phyloP scores from a whole-genome alignment of 139 green algal genomes.

The Picochlorum sp. region DNA sequence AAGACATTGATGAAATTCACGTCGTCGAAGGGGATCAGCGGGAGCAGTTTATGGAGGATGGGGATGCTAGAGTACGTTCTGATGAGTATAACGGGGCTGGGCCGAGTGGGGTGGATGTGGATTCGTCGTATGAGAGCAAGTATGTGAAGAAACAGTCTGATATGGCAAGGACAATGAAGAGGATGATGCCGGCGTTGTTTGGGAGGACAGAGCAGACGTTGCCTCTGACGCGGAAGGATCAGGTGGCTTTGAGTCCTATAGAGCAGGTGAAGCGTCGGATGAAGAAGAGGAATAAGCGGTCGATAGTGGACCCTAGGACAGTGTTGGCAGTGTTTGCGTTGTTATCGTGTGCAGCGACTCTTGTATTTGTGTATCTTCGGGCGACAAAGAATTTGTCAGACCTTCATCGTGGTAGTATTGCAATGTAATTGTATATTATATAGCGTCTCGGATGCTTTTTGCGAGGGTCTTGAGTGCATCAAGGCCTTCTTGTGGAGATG shows the following conservation, averaged over 20 bases:
- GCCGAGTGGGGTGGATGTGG: conserved; percentile 7
- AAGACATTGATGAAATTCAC: conserved; percentile 82
- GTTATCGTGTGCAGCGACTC: conserved; percentile 32
- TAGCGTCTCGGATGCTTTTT: conserved; percentile 29
- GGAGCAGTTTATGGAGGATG: background rate
- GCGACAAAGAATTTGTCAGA: conserved; percentile 10
- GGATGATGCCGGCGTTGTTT: conserved; percentile 57
- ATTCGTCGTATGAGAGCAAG: conserved; percentile 43
- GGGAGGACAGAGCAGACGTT: conserved; percentile 22
- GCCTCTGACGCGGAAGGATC: conserved; percentile 43
- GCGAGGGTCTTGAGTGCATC: conserved; percentile 50
- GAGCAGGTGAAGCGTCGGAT: conserved; percentile 17
- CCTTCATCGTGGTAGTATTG: background rate
- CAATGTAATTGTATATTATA: conserved; percentile 12
- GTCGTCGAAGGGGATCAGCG: conserved; percentile 56
- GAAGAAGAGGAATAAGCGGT: conserved; percentile 18
- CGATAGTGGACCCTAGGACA: conserved; percentile 21
- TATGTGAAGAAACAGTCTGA: conserved; percentile 39
- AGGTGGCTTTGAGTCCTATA: background rate
- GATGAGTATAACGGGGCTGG: background rate
- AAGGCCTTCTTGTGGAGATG: conserved; percentile 48
- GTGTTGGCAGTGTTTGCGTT: conserved; percentile 36
- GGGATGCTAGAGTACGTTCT: background rate
- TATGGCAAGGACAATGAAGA: conserved; percentile 51
- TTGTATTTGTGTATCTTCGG: conserved; percentile 39